Base-by-base conservation (phyloP, 2,329 filamentous ascomycete genomes). In the Cercospora sp. region DNA sequence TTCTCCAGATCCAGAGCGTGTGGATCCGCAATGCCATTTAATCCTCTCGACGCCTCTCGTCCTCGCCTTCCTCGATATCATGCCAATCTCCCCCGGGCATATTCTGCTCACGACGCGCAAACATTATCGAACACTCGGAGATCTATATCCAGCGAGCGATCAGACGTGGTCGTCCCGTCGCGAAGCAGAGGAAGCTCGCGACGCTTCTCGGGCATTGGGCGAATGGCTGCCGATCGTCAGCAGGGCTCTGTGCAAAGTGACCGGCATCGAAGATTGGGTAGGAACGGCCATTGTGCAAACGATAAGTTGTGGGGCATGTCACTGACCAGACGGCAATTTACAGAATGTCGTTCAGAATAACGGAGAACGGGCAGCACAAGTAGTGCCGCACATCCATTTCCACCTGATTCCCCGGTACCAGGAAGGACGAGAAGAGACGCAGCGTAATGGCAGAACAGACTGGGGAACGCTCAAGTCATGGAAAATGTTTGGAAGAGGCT, bases 301-400 rank as follows among this genome's bases (percentile, higher is more conserved):
- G 13, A 3, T 16, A 58, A 28, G 20, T 23, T 13, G 18, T 23
- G 5, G 7, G 10, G 7, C 7, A 58, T 8, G 30, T 30, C 13
- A 58, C 53, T 58, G n/a, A 58, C 53, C 26, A 6, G 10, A 51
- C 20, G 18, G 18, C 45, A 10, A n/a, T 13, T 9, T 30, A 12
- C n/a, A 58, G 61, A 99, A 99, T 79, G 89, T 98, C 31, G 92
- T 98, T 65, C 94, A 98, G 82, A 98, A 98, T 78, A 98, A 97
- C 74, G 87, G 94, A 16, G 89, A 89, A 3, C 88, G 93, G 33
- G 94, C 94, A 2, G 93, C 93, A 2, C 94, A 98, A 81, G 93
- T 97, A 16, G 93, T 98, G 1, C 91, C 91, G 23, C 94, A 98
- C 79, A 90, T 96, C 60, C 94, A 99, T 79, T 98, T 96, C 78